Conservation (phyloP, 2,329 filamentous ascomycete genomes). For the Diaporthe citriasiana region DNA sequence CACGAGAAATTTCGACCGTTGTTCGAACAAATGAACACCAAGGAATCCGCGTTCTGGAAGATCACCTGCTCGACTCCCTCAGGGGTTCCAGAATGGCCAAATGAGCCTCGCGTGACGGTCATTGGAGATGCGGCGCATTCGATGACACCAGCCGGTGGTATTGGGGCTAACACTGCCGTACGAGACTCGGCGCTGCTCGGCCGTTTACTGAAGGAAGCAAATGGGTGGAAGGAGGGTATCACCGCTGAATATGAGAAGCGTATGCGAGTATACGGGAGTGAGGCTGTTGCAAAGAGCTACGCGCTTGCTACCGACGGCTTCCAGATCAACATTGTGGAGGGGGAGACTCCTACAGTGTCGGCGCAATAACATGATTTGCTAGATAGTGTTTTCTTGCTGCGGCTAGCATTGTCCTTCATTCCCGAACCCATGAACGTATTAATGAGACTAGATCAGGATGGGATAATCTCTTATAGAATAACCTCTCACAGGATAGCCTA, state of each 20-base stretch:
- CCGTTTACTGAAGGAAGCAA: constrained; percentile 63
- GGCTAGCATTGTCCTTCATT: background rate
- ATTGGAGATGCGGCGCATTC: constrained; percentile 71
- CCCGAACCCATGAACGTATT: background rate
- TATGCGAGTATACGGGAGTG: constrained; percentile 72
- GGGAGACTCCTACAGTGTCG: constrained; percentile 44
- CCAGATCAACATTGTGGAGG: constrained; percentile 62
- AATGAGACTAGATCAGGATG: too few species aligned
- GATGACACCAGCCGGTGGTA: constrained; percentile 70
- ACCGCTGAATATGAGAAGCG: constrained; percentile 71
- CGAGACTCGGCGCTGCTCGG: constrained; percentile 69
- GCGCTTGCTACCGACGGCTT: constrained; percentile 59
- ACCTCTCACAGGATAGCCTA: too few species aligned
- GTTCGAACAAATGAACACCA: constrained; percentile 69
- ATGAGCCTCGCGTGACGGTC: constrained; percentile 69
- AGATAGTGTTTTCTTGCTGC: background rate
- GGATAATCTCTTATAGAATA: too few species aligned
- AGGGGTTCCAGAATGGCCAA: constrained; percentile 72
- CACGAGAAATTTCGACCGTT: constrained; percentile 68
- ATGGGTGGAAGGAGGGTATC: constrained; percentile 67
- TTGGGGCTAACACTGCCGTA: constrained; percentile 71
- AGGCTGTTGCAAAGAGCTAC: constrained; percentile 70
- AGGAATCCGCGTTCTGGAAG: constrained; percentile 75
- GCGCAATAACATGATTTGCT: background rate
- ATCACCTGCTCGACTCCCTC: constrained; percentile 73